Conservation (phyloP, 176 grass and related monocot genomes). For the Hyparrhenia diplandra region DNA sequence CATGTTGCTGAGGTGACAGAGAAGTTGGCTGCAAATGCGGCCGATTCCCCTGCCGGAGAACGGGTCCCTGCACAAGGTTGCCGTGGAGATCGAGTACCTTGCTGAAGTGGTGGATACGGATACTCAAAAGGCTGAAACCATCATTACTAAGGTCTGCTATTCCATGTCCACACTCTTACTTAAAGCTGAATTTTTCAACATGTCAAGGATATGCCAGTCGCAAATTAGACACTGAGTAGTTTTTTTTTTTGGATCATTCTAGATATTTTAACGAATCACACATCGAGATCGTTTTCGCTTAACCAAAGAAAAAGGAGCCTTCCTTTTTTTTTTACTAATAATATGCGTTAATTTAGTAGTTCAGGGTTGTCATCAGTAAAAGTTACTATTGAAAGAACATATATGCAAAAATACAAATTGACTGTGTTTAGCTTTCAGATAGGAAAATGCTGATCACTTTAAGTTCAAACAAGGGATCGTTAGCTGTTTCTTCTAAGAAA, state of each 20-base stretch:
- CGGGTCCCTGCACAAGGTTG: constrained; percentile 36
- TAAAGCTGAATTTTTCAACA: background rate
- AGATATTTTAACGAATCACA: too few relatives aligned
- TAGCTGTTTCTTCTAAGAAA: constrained; percentile 36
- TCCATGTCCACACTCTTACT: background rate
- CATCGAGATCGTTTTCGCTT: too few relatives aligned
- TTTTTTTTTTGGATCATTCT: too few relatives aligned
- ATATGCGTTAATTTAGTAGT: background rate
- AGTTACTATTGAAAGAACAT: background rate
- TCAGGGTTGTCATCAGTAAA: background rate
- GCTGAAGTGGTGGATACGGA: constrained; percentile 66
- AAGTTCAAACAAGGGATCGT: background rate
- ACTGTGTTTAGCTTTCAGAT: background rate
- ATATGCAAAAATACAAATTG: background rate
- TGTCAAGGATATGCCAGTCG: background rate
- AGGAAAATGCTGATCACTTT: background rate
- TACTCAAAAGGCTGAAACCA: constrained; percentile 58
- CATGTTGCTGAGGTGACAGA: constrained; percentile 59
- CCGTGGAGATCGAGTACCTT: constrained; percentile 59
- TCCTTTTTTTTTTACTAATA: too few relatives aligned
- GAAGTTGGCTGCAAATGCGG: constrained; percentile 51
- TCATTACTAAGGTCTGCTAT: constrained; percentile 64
- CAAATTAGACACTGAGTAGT: background rate
- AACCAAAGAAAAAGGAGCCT: too few relatives aligned
- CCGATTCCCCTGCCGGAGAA: constrained; percentile 43